phyloP scores from a whole-genome alignment of 2,329 filamentous ascomycete genomes.

The Calonectria ilicicola region DNA sequence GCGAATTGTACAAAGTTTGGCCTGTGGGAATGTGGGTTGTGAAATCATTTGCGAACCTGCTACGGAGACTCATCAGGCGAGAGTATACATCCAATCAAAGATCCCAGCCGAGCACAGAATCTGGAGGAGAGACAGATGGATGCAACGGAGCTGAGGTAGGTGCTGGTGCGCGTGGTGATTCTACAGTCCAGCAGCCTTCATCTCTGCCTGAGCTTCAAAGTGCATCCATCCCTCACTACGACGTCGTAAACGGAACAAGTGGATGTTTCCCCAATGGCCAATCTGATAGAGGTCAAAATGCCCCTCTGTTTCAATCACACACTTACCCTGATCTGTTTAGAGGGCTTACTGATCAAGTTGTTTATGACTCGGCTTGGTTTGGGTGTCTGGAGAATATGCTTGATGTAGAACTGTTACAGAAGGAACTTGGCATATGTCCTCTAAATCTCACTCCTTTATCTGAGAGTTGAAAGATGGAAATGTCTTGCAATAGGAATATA shows the following conservation, averaged over 20 bases:
- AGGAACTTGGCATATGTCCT: background rate
- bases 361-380: conserved; percentile 3
- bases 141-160: background rate
- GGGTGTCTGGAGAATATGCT: background rate
- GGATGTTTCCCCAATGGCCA: background rate
- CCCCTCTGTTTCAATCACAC: background rate
- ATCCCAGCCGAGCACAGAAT: background rate
- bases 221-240: background rate
- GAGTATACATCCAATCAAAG: conserved; percentile 24
- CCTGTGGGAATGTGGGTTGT: conserved; percentile 36
- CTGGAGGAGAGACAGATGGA: background rate
- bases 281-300: background rate
- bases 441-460: background rate
- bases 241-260: background rate
- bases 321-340: background rate
- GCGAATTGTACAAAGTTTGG: conserved; percentile 33
- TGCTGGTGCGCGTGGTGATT: too few relatives aligned
- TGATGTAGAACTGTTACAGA: conserved; percentile 3
- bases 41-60: conserved; percentile 32
- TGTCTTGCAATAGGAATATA: too few relatives aligned
- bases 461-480: too few relatives aligned
- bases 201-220: background rate
- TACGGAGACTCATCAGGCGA: conserved; percentile 30
- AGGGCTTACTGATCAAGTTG: conserved; percentile 1
- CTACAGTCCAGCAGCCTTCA: background rate